Evolutionary conservation across 768 basidiomycete species (phyloP).

Genomic region (Baorangia bicolor): DNA sequence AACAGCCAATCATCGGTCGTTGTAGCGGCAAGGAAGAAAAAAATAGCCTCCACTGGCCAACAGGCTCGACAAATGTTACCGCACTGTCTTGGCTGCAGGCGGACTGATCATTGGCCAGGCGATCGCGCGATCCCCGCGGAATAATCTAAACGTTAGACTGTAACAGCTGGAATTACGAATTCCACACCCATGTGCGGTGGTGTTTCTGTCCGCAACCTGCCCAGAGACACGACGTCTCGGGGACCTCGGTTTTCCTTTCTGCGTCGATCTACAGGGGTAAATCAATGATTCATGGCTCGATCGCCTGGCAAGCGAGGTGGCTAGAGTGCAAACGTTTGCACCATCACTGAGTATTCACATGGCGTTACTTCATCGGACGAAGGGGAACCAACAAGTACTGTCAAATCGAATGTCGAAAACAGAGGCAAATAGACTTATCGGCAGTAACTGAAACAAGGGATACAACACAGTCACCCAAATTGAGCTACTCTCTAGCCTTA

Average conservation of each 20-base stretch:
- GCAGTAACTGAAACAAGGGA: neutral
- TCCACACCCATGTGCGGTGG: neutral
- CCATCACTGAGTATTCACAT: neutral
- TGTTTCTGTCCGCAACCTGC: neutral
- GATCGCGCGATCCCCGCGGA: neutral
- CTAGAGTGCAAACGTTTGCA: neutral
- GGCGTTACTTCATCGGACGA: neutral
- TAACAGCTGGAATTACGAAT: neutral
- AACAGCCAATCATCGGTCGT: neutral
- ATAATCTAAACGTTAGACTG: neutral
- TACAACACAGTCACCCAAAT: neutral
- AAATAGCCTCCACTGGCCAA: neutral
- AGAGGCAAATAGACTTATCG: neutral
- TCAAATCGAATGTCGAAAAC: neutral
- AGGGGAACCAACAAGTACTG: neutral
- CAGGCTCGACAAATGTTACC: neutral
- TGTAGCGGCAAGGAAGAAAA: neutral
- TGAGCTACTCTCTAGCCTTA: neutral
- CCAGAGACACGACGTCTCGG: neutral
- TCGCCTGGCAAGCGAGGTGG: neutral
- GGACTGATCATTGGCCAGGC: neutral
- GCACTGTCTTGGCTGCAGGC: neutral
- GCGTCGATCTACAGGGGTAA: neutral
- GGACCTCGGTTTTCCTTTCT: neutral
- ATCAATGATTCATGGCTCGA: neutral